A percentile compares a stretch with the other conserved stretches of the same genome.
Evolutionary conservation across 805 yeast genomes (phyloP).

Genomic region (Nakazawaea ishiwadae): DNA sequence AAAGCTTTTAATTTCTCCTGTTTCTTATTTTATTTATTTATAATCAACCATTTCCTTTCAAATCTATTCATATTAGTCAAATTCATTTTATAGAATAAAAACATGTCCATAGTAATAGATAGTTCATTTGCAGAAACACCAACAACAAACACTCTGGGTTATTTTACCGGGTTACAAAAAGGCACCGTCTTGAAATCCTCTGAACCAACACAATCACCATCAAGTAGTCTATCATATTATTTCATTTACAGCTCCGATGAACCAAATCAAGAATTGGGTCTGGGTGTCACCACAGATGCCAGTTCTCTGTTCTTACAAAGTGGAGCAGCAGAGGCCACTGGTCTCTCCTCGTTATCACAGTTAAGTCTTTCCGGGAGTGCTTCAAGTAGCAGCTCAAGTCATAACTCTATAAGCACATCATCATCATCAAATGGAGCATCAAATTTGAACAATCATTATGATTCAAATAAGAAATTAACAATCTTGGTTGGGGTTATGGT

Average conservation of each 20-base stretch:
- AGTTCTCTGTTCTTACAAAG: background rate
- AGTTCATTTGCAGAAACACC: background rate
- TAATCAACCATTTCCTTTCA: background rate
- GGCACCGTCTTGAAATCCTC: background rate
- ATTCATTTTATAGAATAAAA: background rate
- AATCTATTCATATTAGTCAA: background rate
- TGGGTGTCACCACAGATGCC: background rate
- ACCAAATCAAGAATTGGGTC: background rate
- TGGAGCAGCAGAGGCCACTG: background rate
- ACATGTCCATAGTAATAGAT: constrained; percentile 9
- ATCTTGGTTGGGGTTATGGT: constrained; percentile 1
- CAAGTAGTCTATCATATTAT: too few relatives aligned
- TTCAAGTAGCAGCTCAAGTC: background rate
- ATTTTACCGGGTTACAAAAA: constrained; percentile 5
- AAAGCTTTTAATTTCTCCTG: too few relatives aligned
- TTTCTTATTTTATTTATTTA: background rate
- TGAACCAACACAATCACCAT: background rate
- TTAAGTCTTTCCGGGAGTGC: background rate
- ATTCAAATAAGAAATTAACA: background rate
- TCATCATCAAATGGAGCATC: background rate
- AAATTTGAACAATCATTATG: too few relatives aligned
- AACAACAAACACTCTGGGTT: constrained; percentile 1
- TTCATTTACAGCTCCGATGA: constrained; percentile 3
- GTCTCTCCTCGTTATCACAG: background rate
- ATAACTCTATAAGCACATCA: too few relatives aligned